Evolutionary conservation across 352 stramenopile genomes (phyloP), one percentile per base, ranked within the genome.

Genomic region (Elongisporangium senticosum): DNA sequence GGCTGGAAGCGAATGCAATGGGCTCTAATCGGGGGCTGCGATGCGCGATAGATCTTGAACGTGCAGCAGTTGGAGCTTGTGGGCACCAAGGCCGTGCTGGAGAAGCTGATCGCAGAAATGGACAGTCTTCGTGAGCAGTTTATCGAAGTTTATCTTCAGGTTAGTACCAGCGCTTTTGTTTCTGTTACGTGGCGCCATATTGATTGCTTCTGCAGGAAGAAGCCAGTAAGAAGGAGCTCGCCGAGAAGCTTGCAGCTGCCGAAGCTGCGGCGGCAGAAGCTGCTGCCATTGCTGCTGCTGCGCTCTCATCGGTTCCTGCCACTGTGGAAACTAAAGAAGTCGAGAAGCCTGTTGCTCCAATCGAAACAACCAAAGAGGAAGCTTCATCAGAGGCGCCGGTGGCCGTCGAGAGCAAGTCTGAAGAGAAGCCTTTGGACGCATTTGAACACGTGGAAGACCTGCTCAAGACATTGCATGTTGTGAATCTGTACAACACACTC

Each of bases 121-220:
- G 82, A 94, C 59, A 77, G 76, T 55, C 69, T 94, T 19, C 77
- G 85, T 1, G 80, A 87, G 59, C 80, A 92, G 66, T 94, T 94
- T 54, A 68, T 92, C 10, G 77, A 75, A 0, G 77, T 90, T 3
- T 89, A 70, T 51, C 52, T 69, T 4, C 68, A 75, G 59, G 73
- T 77, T 11, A 6, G 52, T 58, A 7, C 13, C 28, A 43, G 15
- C 11, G 10, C 1, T 33, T 49, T 51, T 20, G 7, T 43, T 19
- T 43, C 24, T 28, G 17, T 20, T 52, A 49, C 17, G 8, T 61
- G 52, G 20, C 11, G 2, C 19, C 23, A 56, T 33, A 56, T 56
- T 56, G 22, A 56, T 21, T 20, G 51, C 2, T 49, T 19, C 17
- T 50, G 17, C 28, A 84, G 61, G 75, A 84, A 21, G 53, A 83